phyloP scores from a whole-genome alignment of 148 eudicot species.

The Vaccinium corymbosum region DNA sequence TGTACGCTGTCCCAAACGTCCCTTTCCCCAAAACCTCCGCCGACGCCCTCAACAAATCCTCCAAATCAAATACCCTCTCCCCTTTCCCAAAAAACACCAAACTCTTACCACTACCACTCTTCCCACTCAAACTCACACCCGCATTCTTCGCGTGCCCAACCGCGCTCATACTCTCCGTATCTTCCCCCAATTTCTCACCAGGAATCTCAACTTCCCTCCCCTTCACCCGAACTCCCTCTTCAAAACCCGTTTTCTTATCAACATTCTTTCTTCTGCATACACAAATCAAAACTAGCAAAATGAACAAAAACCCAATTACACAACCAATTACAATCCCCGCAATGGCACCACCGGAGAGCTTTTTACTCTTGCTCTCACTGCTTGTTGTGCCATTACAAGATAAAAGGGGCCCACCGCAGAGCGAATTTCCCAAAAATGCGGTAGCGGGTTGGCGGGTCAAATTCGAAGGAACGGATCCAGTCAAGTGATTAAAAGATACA shows the following conservation, averaged over 20 bases:
- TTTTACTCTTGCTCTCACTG: conserved; percentile 17
- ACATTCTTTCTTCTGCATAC: neutral
- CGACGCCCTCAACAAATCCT: conserved; percentile 31
- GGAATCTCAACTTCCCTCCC: neutral
- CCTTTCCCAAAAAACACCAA: conserved; percentile 18
- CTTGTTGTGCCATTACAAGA: conserved; percentile 29
- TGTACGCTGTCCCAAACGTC: conserved; percentile 29
- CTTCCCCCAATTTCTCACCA: neutral
- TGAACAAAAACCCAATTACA: conserved; percentile 10
- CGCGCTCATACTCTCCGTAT: neutral
- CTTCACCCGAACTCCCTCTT: neutral
- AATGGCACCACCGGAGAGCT: conserved; percentile 21
- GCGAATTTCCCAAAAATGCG: conserved; percentile 51
- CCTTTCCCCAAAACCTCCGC: conserved; percentile 34
- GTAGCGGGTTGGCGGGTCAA: conserved; percentile 25
- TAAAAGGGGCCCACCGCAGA: conserved; percentile 39
- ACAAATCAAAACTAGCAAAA: conserved; percentile 8
- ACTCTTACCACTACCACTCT: neutral
- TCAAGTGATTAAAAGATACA: conserved; percentile 52
- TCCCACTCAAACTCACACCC: neutral
- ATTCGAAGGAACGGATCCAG: conserved; percentile 42
- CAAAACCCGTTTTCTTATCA: neutral
- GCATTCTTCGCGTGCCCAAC: neutral
- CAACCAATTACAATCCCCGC: conserved; percentile 21
- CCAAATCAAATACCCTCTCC: conserved; percentile 21